These are phyloP conservation scores for Diplocarpon rosae DNA, from an alignment of 2,329 filamentous ascomycete genomes.

Conservation along the genomic window DNA sequence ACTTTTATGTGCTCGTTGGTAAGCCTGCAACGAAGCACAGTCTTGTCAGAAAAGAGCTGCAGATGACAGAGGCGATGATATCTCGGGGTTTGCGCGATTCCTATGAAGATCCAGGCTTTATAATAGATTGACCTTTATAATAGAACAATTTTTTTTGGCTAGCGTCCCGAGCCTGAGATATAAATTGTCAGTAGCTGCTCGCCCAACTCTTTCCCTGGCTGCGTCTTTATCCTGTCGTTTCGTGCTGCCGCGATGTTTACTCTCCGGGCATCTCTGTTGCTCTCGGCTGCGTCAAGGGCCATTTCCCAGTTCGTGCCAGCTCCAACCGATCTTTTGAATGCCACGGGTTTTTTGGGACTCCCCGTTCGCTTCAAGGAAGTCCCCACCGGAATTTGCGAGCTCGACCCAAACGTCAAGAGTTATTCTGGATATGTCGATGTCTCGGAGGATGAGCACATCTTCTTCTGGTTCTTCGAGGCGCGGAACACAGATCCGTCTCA, in stretches of 20 bases:
- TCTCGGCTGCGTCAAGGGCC: slow-evolving; percentile 6
- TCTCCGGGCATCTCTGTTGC: slow-evolving; percentile 1
- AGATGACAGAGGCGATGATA: no score
- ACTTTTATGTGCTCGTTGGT: no score
- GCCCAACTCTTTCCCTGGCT: no score
- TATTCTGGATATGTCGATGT: slow-evolving; percentile 35
- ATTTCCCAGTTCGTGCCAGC: slow-evolving; percentile 29
- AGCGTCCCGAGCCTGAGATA: no score
- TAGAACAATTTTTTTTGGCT: no score
- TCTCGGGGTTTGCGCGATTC: no score
- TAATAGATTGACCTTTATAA: no score
- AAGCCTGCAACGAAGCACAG: no score
- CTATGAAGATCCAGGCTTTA: no score
- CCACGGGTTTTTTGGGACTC: slow-evolving; percentile 30
- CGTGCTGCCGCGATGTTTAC: slow-evolving; percentile 1
- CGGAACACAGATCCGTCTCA: slow-evolving; percentile 35
- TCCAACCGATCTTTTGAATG: slow-evolving; percentile 29
- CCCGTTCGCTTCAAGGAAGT: slow-evolving; percentile 38
- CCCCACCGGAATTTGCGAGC: slow-evolving; percentile 35
- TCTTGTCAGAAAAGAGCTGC: no score
- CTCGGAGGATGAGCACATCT: slow-evolving; percentile 31
- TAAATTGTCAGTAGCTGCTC: no score
- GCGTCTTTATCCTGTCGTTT: no score
- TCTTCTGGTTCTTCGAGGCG: slow-evolving; percentile 35
- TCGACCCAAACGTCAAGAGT: slow-evolving; percentile 32